phyloP scores from a whole-genome alignment of 2,329 filamentous ascomycete genomes.

The Alternaria burnsii region DNA sequence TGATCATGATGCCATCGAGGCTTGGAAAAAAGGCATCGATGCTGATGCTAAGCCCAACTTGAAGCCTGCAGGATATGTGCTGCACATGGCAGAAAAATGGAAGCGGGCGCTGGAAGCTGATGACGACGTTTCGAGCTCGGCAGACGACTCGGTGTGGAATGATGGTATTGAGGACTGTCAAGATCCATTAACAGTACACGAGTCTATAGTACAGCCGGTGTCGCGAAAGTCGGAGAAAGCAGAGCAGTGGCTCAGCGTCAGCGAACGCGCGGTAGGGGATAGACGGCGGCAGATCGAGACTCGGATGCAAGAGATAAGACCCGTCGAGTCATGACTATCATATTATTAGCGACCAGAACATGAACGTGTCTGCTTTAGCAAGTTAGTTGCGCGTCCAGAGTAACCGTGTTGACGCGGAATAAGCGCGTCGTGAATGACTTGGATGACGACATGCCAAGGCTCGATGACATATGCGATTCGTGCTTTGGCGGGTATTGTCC shows the following conservation, averaged over 20 bases:
- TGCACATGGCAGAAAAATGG: slow-evolving; percentile 2
- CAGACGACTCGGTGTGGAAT: neutral
- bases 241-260: neutral
- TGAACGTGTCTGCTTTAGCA: neutral
- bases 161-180: neutral
- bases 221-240: neutral
- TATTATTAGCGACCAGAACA: no score
- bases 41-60: neutral
- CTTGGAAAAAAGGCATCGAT: neutral
- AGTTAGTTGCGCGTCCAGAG: neutral
- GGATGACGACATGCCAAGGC: neutral
- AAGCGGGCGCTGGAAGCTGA: neutral
- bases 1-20: neutral
- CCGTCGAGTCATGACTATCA: neutral
- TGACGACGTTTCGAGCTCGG: neutral
- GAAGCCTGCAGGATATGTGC: neutral
- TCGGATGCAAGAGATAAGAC: neutral
- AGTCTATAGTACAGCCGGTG: neutral
- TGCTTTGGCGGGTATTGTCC: neutral
- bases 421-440: neutral
- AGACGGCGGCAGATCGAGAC: neutral
- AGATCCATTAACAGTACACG: neutral
- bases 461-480: neutral
- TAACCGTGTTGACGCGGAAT: neutral
- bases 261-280: neutral